Conservation (phyloP, 116 monocot genomes). For the Thalassia testudinum region DNA sequence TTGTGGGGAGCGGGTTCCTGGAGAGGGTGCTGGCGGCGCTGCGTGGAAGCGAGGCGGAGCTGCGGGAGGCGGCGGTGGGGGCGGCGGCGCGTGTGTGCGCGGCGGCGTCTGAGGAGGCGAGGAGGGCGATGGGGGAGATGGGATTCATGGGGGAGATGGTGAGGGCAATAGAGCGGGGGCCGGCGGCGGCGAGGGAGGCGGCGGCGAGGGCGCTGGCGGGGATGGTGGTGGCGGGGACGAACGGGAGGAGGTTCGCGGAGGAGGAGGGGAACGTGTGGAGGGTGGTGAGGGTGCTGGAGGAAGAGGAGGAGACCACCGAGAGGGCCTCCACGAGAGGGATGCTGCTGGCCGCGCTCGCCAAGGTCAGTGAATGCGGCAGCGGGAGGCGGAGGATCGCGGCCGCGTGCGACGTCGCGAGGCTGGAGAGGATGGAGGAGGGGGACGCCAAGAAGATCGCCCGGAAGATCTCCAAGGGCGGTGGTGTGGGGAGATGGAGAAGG, state of each 20-base stretch:
- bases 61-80: no score
- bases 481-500: no score
- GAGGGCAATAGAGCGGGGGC: no score
- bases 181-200: no score
- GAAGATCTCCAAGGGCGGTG: constrained; percentile 29
- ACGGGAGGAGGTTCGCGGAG: constrained; percentile 24
- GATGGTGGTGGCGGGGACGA: no score
- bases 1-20: constrained; percentile 24
- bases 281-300: constrained; percentile 32
- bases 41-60: constrained; percentile 8
- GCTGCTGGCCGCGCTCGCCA: constrained; percentile 31
- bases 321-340: constrained; percentile 17
- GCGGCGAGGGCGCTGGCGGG: no score
- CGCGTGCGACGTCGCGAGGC: constrained; percentile 27
- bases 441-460: constrained; percentile 66
- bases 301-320: constrained; percentile 19
- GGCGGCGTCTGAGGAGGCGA: constrained; percentile 26
- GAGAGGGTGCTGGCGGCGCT: constrained; percentile 25
- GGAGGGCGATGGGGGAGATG: constrained; percentile 19
- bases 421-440: constrained; percentile 18
- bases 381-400: constrained; percentile 44
- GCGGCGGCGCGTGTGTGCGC: constrained; percentile 16
- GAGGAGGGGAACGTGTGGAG: constrained; percentile 25
- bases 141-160: no score
- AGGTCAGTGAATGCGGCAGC: constrained; percentile 22